Evolutionary conservation across 2,329 filamentous ascomycete genomes (phyloP).

Genomic region (Chaetomiaceae sp.): DNA sequence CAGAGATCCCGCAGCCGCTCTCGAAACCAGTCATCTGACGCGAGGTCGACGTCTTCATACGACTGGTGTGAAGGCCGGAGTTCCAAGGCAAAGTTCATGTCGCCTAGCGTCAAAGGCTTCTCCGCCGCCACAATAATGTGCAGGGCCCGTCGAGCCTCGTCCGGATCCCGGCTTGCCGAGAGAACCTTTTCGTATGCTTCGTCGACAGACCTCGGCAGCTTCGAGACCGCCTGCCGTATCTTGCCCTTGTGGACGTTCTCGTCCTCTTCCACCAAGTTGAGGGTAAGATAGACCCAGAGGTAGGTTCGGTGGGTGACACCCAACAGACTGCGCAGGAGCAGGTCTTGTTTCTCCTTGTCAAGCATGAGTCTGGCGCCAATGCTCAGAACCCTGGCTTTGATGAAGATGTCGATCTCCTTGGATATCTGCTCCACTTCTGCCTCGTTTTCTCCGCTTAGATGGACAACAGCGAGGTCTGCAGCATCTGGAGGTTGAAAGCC

Average conservation of each 20-base stretch:
- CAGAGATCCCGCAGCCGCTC: constrained; percentile 19
- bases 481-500: constrained; percentile 18
- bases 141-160: constrained; percentile 11
- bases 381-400: constrained; percentile 22
- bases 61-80: background rate
- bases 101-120: constrained; percentile 18
- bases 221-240: constrained; percentile 13
- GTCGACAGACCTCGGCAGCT: constrained; percentile 23
- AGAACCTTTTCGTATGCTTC: constrained; percentile 29
- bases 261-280: constrained; percentile 30
- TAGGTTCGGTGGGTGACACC: constrained; percentile 34
- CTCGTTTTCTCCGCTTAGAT: constrained; percentile 28
- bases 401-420: constrained; percentile 33
- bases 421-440: constrained; percentile 28
- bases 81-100: constrained; percentile 21
- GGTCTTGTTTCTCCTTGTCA: constrained; percentile 10
- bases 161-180: constrained; percentile 1
- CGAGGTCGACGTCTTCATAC: constrained; percentile 7
- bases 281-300: constrained; percentile 36
- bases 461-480: constrained; percentile 10
- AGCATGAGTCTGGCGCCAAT: constrained; percentile 14
- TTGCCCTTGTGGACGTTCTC: constrained; percentile 4
- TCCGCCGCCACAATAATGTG: constrained; percentile 17
- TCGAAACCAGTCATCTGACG: constrained; percentile 10
- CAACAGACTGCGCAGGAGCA: constrained; percentile 29